Evolutionary conservation across 176 grass and related monocot species (phyloP), one percentile per base, ranked within the genome.

Genomic region (Carex littledalei): DNA sequence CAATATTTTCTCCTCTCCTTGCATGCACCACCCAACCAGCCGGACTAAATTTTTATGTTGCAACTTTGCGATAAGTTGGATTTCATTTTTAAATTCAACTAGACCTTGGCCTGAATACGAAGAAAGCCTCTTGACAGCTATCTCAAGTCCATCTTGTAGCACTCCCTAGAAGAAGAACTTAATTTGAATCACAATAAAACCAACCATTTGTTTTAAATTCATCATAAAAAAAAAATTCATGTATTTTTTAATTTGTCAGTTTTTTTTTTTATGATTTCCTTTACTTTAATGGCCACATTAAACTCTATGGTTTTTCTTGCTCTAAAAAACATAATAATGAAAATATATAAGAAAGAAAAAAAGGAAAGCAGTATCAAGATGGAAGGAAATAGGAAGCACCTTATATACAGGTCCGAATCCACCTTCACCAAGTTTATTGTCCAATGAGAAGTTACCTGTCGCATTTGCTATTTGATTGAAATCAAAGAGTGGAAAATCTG

Each of bases 381-480:
- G 17, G 1, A 20, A 20, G 57, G 15, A 18, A 62, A 62, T 3
- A 62, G 8, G 59, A 22, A 63, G 60, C 21, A 84, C 82, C 66
- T 84, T 84, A 70, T 73, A 84, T 10, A 84, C 82, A 3, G 82
- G 45, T 32, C 82, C 82, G 10, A 84, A 85, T 77, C 84, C 84
- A 21, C 84, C 84, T 75, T 85, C 29, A 0, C 84, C 84, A 2
- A 85, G 84, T 47, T 85, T 85, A 75, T 85, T 85, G 12, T 61
- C 67, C n/a, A 45, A 8, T 43, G 84, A 74, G 31, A 85, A 85
- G 45, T 85, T 62, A 35, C 26, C 20, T 24, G 84, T 85, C 2
- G 84, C 84, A 20, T 64, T 12, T 32, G 59, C 57, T 16, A 85
- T 61, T 17, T 70, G 16, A 15, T 24, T 11, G 17, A 85, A 85